These are phyloP conservation scores for Pyrenula aspistea DNA, from an alignment of 495 filamentous ascomycete species.

Conservation along the genomic window DNA sequence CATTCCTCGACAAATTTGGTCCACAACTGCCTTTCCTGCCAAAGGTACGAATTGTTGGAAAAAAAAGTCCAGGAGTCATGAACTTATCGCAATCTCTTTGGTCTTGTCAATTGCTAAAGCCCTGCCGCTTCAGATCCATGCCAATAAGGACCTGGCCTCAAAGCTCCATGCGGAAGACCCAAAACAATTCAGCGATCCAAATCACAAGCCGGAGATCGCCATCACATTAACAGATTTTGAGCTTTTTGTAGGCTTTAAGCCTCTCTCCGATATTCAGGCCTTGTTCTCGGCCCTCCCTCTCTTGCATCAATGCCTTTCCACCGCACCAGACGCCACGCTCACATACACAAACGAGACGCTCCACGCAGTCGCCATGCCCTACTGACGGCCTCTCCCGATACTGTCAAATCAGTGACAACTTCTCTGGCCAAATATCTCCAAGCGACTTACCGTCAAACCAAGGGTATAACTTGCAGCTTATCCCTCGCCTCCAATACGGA, in stretches of 20 bases:
- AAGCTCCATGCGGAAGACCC: slow-evolving; percentile 53
- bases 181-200: slow-evolving; percentile 53
- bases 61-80: not conserved
- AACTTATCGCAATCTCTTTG: slow-evolving; percentile 12
- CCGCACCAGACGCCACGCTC: slow-evolving; percentile 23
- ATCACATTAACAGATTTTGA: slow-evolving; percentile 67
- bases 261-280: slow-evolving; percentile 42
- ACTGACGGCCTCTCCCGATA: slow-evolving; percentile 38
- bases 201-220: slow-evolving; percentile 79
- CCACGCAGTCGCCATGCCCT: slow-evolving; percentile 46
- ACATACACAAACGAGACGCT: slow-evolving; percentile 49
- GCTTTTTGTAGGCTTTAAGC: slow-evolving; percentile 68
- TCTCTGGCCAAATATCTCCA: slow-evolving; percentile 34
- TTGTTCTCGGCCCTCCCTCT: slow-evolving; percentile 49
- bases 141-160: slow-evolving; percentile 50
- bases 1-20: slow-evolving; percentile 50
- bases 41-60: slow-evolving; percentile 34
- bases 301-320: too few relatives aligned
- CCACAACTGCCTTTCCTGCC: slow-evolving; percentile 61
- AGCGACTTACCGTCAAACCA: too few relatives aligned
- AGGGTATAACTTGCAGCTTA: slow-evolving; percentile 46
- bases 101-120: slow-evolving; percentile 71
- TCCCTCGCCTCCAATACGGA: slow-evolving; percentile 53
- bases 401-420: slow-evolving; percentile 34
- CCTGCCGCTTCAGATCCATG: slow-evolving; percentile 72